Evolutionary conservation across 257 asterid genomes (phyloP), one percentile per base, ranked within the genome.

Genomic region (Przewalskia tangutica): DNA sequence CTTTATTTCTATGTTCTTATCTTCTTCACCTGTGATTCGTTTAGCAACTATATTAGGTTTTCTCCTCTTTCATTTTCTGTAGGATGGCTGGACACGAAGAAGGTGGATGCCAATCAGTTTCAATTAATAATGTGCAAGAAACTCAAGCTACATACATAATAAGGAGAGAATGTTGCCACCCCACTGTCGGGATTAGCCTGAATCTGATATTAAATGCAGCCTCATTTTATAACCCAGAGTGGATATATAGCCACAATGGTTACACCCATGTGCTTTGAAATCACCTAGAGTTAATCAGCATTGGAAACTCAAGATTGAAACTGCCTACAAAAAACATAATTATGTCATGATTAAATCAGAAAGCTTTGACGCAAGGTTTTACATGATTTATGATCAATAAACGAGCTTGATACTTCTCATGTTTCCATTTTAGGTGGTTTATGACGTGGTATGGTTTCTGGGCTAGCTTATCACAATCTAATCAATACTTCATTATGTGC

Each of bases 11-110:
- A 93, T 85, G 66, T 93, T 91, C 88, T 89, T 92, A 64, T 94
- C 97, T 86, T 94, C 98, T 85, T 90, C 96, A 82, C 98, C 97
- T 93, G 91, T 90, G 76, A 81, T 50, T 76, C 10, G 36, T 80
- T 63, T 81, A 81, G 83, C 78, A 81, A 81, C 51, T 65, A 48
- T 34, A 27, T 65, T 81, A 80, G 58, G 65, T 48, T 27, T 53
- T 23, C 79, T 46, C 36, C 34, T n/a, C n/a, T n/a, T n/a, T n/a
- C n/a, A n/a, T n/a, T n/a, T n/a, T n/a, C n/a, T n/a, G n/a, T n/a
- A n/a, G n/a, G n/a, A n/a, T n/a, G n/a, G n/a, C n/a, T 71, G 58
- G 79, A 46, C 60, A 48, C 2, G 2, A 51, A 48, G 79, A 73
- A 44, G 79, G 62, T 73, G 46, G 62, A 48, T 50, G 13, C 60